A percentile compares a stretch with the other conserved stretches of the same genome.
phyloP scores from a whole-genome alignment of 83 land plant species.

The Diphasiastrum complanatum region DNA sequence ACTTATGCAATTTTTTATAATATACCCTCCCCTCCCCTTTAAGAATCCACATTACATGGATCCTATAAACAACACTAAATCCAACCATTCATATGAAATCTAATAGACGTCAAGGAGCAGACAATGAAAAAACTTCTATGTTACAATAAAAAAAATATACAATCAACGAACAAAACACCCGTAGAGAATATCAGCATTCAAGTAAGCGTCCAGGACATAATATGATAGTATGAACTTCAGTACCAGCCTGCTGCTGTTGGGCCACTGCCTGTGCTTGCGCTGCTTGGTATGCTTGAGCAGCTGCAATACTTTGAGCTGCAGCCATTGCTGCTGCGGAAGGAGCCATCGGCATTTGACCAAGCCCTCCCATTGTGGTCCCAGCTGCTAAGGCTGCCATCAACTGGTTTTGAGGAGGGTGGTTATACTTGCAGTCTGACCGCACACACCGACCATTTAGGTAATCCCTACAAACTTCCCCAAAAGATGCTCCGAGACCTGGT shows the following conservation, averaged over 20 bases:
- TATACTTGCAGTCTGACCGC: constrained; percentile 64
- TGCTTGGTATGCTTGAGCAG: constrained; percentile 90
- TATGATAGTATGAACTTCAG: too few relatives aligned
- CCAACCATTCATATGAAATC: too few relatives aligned
- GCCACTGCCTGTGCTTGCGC: constrained; percentile 59
- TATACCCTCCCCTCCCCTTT: too few relatives aligned
- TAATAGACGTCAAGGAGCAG: too few relatives aligned
- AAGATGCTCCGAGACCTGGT: constrained; percentile 77
- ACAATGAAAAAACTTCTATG: too few relatives aligned
- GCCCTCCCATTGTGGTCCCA: constrained; percentile 65
- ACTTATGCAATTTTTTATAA: too few relatives aligned
- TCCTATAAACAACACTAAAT: too few relatives aligned
- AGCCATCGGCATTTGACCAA: constrained; percentile 83
- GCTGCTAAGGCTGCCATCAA: constrained; percentile 76
- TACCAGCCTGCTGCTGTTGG: constrained; percentile 43
- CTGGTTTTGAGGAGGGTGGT: constrained; percentile 77
- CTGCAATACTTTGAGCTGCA: constrained; percentile 93
- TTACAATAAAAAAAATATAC: too few relatives aligned
- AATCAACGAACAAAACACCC: too few relatives aligned
- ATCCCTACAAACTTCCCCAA: constrained; percentile 84
- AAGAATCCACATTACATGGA: too few relatives aligned
- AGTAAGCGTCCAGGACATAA: too few relatives aligned
- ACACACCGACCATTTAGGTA: constrained; percentile 68
- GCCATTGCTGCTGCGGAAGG: constrained; percentile 99
- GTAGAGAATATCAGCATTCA: too few relatives aligned